These are phyloP conservation scores for Scedosporium boydii DNA, from an alignment of 2,329 filamentous ascomycete species.

Conservation along the genomic window DNA sequence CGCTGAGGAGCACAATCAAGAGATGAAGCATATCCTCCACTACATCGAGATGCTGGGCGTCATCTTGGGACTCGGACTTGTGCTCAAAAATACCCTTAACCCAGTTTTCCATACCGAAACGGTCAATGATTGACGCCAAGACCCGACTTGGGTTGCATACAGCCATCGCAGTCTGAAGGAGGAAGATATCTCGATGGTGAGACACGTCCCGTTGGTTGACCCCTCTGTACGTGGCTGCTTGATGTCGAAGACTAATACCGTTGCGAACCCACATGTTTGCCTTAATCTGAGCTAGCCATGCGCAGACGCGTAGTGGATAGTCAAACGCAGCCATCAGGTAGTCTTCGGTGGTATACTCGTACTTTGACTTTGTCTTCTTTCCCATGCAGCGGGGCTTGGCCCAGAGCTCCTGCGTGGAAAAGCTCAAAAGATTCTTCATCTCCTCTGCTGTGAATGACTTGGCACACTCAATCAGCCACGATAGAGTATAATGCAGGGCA, in stretches of 20 bases:
- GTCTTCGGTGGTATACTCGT: conserved; percentile 59
- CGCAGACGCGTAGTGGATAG: conserved; percentile 84
- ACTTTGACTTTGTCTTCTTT: conserved; percentile 43
- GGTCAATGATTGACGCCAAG: conserved; percentile 80
- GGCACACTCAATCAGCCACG: conserved; percentile 88
- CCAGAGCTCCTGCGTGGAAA: conserved; percentile 61
- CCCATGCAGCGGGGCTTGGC: conserved; percentile 55
- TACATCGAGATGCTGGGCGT: conserved; percentile 80
- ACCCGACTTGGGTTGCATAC: conserved; percentile 76
- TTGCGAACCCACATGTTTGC: conserved; percentile 98
- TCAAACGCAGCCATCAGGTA: conserved; percentile 83
- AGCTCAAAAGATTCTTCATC: conserved; percentile 59
- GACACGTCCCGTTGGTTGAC: conserved; percentile 85
- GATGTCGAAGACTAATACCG: conserved; percentile 88
- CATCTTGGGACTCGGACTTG: conserved; percentile 68
- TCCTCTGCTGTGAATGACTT: conserved; percentile 62
- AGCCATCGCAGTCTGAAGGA: conserved; percentile 84
- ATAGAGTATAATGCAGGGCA: conserved; percentile 88
- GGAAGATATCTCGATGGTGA: conserved; percentile 89
- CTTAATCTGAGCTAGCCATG: conserved; percentile 97
- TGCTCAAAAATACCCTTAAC: conserved; percentile 71
- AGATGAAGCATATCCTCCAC: conserved; percentile 94
- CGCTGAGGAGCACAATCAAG: conserved; percentile 81
- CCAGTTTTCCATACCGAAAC: conserved; percentile 83
- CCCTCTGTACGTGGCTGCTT: conserved; percentile 86